Conservation (phyloP, 164 flowering plant genomes). For the Vitis amurensis region DNA sequence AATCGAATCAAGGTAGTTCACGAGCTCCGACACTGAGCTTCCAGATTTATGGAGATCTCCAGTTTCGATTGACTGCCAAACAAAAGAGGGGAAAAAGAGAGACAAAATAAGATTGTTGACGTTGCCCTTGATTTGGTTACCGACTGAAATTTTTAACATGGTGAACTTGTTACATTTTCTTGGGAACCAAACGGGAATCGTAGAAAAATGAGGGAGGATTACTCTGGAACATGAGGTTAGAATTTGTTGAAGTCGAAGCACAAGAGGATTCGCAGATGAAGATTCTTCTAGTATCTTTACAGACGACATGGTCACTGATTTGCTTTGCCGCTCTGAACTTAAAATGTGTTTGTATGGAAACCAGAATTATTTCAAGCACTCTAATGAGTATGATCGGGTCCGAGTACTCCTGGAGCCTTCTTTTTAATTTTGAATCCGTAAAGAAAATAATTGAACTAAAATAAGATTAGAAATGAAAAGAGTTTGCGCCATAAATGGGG, state of each 20-base stretch:
- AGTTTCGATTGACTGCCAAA: slow-evolving; percentile 35
- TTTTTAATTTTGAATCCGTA: too few relatives aligned
- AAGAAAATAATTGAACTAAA: too few relatives aligned
- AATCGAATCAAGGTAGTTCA: slow-evolving; percentile 40
- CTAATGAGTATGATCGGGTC: too few relatives aligned
- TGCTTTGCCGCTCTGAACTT: too few relatives aligned
- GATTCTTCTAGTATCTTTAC: slow-evolving; percentile 3
- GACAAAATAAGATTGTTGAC: background rate
- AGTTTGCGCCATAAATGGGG: too few relatives aligned
- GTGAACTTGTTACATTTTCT: background rate
- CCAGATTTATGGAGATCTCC: slow-evolving; percentile 34
- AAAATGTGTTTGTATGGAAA: too few relatives aligned
- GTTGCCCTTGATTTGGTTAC: background rate
- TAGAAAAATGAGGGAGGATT: slow-evolving; percentile 4
- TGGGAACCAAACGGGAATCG: background rate
- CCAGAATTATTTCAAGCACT: too few relatives aligned
- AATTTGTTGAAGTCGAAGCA: slow-evolving; percentile 29
- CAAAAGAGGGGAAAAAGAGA: background rate
- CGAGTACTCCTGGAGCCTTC: too few relatives aligned
- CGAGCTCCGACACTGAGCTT: slow-evolving; percentile 31
- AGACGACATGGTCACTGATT: slow-evolving; percentile 2
- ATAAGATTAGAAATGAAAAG: too few relatives aligned
- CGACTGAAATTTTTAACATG: background rate
- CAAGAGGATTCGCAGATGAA: slow-evolving; percentile 13
- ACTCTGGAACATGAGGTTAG: slow-evolving; percentile 38